Evolutionary conservation across 495 filamentous ascomycete species (phyloP).

Genomic region (Cryomyces minteri): DNA sequence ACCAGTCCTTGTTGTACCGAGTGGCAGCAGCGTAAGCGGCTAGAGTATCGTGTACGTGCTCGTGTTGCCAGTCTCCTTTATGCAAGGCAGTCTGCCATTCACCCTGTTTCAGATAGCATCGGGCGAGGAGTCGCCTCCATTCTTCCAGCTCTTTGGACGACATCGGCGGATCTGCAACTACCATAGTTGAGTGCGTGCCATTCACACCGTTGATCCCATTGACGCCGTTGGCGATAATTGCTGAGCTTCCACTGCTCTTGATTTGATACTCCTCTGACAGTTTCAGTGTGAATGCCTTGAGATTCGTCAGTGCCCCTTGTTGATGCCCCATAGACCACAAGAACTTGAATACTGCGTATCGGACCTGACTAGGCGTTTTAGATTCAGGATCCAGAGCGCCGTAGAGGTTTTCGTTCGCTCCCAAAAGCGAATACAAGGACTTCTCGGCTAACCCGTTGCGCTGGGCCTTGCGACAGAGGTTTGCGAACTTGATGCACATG

Average conservation of each 20-base stretch:
- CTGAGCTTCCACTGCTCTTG: slow-evolving; percentile 12
- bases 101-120: slow-evolving; percentile 87
- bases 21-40: slow-evolving; percentile 79
- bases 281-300: slow-evolving; percentile 65
- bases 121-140: slow-evolving; percentile 64
- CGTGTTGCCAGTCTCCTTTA: slow-evolving; percentile 70
- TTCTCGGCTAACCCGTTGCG: slow-evolving; percentile 93
- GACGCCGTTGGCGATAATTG: slow-evolving; percentile 22
- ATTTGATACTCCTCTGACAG: slow-evolving; percentile 54
- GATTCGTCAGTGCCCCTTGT: slow-evolving; percentile 51
- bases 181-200: slow-evolving; percentile 28
- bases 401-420: slow-evolving; percentile 32
- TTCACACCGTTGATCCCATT: slow-evolving; percentile 39
- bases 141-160: slow-evolving; percentile 27
- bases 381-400: slow-evolving; percentile 4
- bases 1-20: slow-evolving; percentile 78
- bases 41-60: slow-evolving; percentile 60
- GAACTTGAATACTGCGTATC: slow-evolving; percentile 87
- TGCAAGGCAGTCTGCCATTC: slow-evolving; percentile 81
- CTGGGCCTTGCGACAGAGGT: slow-evolving; percentile 88
- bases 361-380: slow-evolving; percentile 37
- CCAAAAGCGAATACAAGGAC: slow-evolving; percentile 67
- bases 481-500: slow-evolving; percentile 99
- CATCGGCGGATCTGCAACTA: slow-evolving; percentile 13
- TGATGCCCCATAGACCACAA: slow-evolving; percentile 67